A percentile compares a stretch with the other conserved stretches of the same genome.
Conservation (phyloP, 2,329 filamentous ascomycete genomes). For the Emydomyces testavorans region DNA sequence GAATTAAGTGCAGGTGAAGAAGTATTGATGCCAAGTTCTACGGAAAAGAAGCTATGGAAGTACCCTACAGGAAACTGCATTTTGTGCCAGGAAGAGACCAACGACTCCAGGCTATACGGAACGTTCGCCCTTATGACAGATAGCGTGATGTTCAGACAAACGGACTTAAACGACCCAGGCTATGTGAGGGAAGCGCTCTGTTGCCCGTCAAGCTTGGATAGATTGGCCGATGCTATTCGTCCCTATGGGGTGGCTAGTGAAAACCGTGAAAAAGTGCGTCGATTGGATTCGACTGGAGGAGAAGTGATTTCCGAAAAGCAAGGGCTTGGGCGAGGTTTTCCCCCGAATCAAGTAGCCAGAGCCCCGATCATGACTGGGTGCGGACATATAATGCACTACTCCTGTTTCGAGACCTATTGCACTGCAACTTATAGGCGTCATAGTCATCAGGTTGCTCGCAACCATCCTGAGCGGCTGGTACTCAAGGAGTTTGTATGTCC, state of each 20-base stretch:
- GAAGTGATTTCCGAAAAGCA: conserved; percentile 64
- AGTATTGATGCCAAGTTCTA: conserved; percentile 36
- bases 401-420: conserved; percentile 86
- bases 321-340: conserved; percentile 80
- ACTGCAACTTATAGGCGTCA: conserved; percentile 75
- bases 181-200: conserved; percentile 72
- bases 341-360: conserved; percentile 50
- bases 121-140: conserved; percentile 84
- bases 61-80: conserved; percentile 92
- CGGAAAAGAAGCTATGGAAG: conserved; percentile 68
- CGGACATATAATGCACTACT: conserved; percentile 97
- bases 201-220: conserved; percentile 71
- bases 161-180: conserved; percentile 67
- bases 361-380: conserved; percentile 84
- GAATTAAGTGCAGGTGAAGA: conserved; percentile 57
- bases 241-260: conserved; percentile 86
- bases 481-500: conserved; percentile 90
- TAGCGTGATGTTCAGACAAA: conserved; percentile 77
- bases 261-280: conserved; percentile 66
- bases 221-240: conserved; percentile 67
- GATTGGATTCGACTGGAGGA: conserved; percentile 60
- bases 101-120: conserved; percentile 77
- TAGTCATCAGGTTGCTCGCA: conserved; percentile 80
- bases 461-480: conserved; percentile 73
- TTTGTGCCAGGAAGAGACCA: conserved; percentile 89